Base-by-base conservation (phyloP, 768 basidiomycete species). In the Pisolithus microcarpus region DNA sequence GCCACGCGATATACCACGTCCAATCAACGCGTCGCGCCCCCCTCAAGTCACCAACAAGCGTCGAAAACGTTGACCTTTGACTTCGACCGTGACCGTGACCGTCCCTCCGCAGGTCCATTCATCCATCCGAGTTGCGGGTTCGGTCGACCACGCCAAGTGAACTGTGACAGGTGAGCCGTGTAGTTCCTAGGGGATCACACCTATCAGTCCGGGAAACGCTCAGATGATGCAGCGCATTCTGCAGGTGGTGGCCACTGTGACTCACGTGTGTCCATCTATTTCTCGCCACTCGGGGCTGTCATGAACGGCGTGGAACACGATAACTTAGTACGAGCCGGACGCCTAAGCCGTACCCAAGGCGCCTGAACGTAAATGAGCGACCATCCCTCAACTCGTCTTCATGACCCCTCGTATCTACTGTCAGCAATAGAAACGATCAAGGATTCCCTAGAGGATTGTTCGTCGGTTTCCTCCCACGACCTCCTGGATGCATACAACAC, bases 401-500 rank as follows among this genome's bases (percentile, higher is more conserved):
- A 67, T 1, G 64, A 66, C 30, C 44, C 51, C 7, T 42, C 31
- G 0, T 66, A 55, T 52, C 60, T 82, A 36, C 63, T 60, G 21
- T 76, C 79, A 1, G 68, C 76, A 39, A 56, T 80, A 15, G 65
- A 71, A 42, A 77, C 75, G 10, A 70, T 85, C 37, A 48, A 71
- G 8, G 72, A 74, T 52, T 78, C 80, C 4, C 55, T 73, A 23
- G 61, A 67, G n/a, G 68, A 74, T 23, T 60, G 62, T 1, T 64
- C 67, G 7, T 55, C 62, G 30, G 63, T 78, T n/a, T 70, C 75
- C 1, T 51, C 69, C 24, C 78, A 81, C 56, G 81, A 82, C 62
- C 65, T 85, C 52, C 66, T 75, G 38, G 82, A 87, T 59, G 81
- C 84, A 10, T 86, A 86, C 58, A 70, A 65, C 55, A 69, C 73